These are phyloP conservation scores for Abelmoschus esculentus DNA, from an alignment of 345 rosid genomes.

Conservation along the genomic window DNA sequence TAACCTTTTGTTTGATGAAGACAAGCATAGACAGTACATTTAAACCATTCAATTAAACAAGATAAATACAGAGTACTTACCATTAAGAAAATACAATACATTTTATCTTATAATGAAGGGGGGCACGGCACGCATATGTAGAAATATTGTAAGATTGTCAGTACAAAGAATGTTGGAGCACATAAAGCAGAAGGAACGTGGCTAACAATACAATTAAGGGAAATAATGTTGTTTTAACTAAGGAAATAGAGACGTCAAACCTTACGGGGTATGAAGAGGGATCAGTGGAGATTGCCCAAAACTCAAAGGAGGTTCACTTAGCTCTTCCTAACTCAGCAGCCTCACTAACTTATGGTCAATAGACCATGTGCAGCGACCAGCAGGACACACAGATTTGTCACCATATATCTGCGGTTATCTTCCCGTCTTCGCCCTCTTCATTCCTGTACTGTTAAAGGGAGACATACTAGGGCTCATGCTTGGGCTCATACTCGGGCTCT, in stretches of 20 bases:
- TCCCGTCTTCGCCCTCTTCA: conserved; percentile 93
- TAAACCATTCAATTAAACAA: too few relatives aligned
- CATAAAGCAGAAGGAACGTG: not conserved
- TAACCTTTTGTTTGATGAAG: too few relatives aligned
- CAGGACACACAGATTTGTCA: not conserved
- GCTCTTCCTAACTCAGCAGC: conserved; percentile 10
- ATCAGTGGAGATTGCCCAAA: conserved; percentile 2
- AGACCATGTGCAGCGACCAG: conserved; percentile 16
- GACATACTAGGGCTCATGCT: conserved; percentile 89
- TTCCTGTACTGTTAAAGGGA: conserved; percentile 61
- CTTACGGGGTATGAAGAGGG: conserved; percentile 7
- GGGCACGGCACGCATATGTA: not conserved
- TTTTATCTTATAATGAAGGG: not conserved
- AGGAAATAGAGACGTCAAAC: conserved; percentile 4
- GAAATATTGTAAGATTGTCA: conserved; percentile 3
- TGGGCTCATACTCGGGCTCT: conserved; percentile 53
- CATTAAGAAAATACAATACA: conserved; percentile 8
- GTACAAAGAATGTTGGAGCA: not conserved
- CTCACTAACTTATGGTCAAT: conserved; percentile 1
- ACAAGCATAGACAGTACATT: too few relatives aligned
- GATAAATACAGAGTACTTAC: not conserved
- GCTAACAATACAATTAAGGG: conserved; percentile 11
- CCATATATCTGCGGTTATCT: conserved; percentile 22
- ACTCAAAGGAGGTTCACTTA: conserved; percentile 11
- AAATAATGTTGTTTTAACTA: conserved; percentile 13